These are phyloP conservation scores for Candida ulmi DNA, from an alignment of 805 yeast genomes.

Conservation along the genomic window DNA sequence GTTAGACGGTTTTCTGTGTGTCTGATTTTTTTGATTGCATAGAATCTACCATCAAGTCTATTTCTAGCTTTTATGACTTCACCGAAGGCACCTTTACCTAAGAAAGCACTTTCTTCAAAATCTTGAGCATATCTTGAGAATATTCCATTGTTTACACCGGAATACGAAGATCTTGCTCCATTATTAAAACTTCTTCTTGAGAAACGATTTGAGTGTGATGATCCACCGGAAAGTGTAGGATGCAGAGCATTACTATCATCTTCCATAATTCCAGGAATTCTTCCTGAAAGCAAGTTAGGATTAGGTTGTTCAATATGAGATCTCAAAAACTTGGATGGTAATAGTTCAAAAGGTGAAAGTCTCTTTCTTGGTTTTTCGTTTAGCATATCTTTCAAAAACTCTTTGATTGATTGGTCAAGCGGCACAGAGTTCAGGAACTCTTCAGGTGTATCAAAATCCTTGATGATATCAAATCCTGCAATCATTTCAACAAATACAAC, in stretches of 20 bases:
- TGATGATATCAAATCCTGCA: slow-evolving; percentile 50
- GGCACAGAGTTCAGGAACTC: slow-evolving; percentile 49
- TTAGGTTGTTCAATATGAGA: slow-evolving; percentile 48
- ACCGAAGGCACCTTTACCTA: slow-evolving; percentile 96
- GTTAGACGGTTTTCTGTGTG: slow-evolving; percentile 78
- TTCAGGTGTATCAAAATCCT: slow-evolving; percentile 52
- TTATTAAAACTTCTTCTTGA: slow-evolving; percentile 36
- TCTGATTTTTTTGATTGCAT: slow-evolving; percentile 88
- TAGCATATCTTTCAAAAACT: slow-evolving; percentile 62
- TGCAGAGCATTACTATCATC: slow-evolving; percentile 12
- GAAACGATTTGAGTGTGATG: slow-evolving; percentile 13
- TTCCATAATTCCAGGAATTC: slow-evolving; percentile 11
- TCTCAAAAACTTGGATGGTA: slow-evolving; percentile 79
- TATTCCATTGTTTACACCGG: slow-evolving; percentile 22
- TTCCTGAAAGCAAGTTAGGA: slow-evolving; percentile 14
- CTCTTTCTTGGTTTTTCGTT: slow-evolving; percentile 62
- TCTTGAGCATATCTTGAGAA: slow-evolving; percentile 81
- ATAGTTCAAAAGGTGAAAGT: slow-evolving; percentile 76
- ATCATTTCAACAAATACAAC: slow-evolving; percentile 65
- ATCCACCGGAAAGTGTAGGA: slow-evolving; percentile 24
- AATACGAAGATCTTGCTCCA: slow-evolving; percentile 30
- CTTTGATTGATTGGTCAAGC: slow-evolving; percentile 54
- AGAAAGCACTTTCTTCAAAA: slow-evolving; percentile 86
- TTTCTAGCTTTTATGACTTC: slow-evolving; percentile 97
- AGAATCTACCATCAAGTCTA: slow-evolving; percentile 87